Evolutionary conservation across 108 stramenopile species (phyloP).

Genomic region (Fragilaria crotonensis): DNA sequence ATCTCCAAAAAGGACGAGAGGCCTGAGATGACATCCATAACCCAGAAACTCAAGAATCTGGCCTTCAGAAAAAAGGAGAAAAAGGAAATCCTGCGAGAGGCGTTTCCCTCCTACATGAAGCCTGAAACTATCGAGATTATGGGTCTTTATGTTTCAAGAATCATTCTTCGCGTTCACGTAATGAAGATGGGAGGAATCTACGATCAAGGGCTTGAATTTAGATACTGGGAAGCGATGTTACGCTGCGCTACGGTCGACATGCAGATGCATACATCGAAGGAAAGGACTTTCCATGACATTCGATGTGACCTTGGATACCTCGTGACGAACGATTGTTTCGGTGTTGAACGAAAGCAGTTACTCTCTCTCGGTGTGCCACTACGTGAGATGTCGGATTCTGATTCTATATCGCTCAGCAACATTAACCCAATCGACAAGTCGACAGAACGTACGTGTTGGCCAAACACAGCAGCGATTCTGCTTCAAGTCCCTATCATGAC

Average conservation of each 20-base stretch:
- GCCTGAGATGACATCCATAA: neutral
- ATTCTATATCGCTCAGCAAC: neutral
- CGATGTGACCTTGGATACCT: constrained; percentile 43
- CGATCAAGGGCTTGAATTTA: constrained; percentile 40
- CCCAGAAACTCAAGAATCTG: neutral
- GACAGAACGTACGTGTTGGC: constrained; percentile 23
- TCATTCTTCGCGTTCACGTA: constrained; percentile 52
- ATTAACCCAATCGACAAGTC: neutral
- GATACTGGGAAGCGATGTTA: constrained; percentile 48
- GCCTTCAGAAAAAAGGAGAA: neutral
- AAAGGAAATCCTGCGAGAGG: constrained; percentile 2
- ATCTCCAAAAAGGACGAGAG: neutral
- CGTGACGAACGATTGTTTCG: constrained; percentile 37
- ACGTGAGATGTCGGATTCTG: constrained; percentile 3
- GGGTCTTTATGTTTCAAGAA: constrained; percentile 42
- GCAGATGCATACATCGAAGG: constrained; percentile 33
- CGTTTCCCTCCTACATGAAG: constrained; percentile 62
- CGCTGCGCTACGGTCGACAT: constrained; percentile 46
- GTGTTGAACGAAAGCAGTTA: constrained; percentile 27
- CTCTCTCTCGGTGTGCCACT: constrained; percentile 23
- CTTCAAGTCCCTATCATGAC: constrained; percentile 48
- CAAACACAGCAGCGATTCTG: constrained; percentile 54
- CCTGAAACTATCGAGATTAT: constrained; percentile 62
- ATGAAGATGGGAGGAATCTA: constrained; percentile 21
- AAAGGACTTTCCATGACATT: constrained; percentile 37